phyloP scores from a whole-genome alignment of 2,329 filamentous ascomycete genomes.

The Aspergillus latus region DNA sequence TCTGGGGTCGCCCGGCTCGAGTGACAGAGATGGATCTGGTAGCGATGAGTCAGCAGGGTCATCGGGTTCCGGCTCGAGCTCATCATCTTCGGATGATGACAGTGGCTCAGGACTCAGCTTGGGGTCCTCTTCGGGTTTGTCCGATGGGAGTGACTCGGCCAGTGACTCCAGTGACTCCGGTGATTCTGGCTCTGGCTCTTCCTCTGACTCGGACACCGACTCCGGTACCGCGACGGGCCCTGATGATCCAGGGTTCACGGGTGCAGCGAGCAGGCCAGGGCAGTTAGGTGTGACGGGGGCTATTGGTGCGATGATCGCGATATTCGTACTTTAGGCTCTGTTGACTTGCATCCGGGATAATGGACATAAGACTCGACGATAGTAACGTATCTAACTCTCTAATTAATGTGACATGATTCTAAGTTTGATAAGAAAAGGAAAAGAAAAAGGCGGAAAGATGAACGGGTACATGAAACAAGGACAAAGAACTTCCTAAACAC shows the following conservation, averaged over 20 bases:
- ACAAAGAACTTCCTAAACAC: no score
- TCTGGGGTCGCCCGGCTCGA: neutral
- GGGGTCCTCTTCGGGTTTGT: neutral
- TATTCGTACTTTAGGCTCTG: neutral
- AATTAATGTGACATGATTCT: no score
- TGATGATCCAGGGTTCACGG: neutral
- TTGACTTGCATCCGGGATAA: no score
- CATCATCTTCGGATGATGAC: neutral
- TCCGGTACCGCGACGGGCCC: neutral
- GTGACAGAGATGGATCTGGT: neutral
- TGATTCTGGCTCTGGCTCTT: neutral
- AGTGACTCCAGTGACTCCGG: neutral
- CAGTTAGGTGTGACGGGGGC: neutral
- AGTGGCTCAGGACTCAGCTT: neutral
- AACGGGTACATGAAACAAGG: no score
- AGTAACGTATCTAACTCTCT: no score
- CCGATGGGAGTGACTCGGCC: neutral
- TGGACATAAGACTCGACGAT: no score
- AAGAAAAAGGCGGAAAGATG: no score
- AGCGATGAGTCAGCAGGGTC: neutral
- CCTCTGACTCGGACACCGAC: neutral
- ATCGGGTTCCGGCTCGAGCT: neutral
- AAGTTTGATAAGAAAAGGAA: no score
- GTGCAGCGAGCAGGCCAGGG: neutral
- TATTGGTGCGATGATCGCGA: neutral